These are phyloP conservation scores for Hordeum marinum DNA, from an alignment of 176 grass and related monocot species.

Conservation along the genomic window DNA sequence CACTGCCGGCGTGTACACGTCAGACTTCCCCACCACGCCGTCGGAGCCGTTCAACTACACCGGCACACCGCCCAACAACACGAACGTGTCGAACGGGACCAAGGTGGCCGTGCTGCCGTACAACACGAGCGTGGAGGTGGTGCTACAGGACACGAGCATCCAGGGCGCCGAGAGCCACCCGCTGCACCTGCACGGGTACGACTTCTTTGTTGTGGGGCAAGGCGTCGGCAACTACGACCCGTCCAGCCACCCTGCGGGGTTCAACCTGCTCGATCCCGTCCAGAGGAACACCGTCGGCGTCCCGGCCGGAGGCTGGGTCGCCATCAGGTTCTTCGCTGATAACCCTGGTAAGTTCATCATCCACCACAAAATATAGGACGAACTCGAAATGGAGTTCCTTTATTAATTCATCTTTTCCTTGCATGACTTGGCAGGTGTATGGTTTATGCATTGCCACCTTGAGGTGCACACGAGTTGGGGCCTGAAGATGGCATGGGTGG, in stretches of 20 bases:
- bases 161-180: constrained; percentile 68
- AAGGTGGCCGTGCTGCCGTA: constrained; percentile 54
- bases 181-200: constrained; percentile 65
- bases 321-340: constrained; percentile 68
- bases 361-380: neutral
- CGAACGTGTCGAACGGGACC: constrained; percentile 56
- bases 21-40: constrained; percentile 52
- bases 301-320: constrained; percentile 63
- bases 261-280: constrained; percentile 63
- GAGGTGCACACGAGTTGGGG: constrained; percentile 81
- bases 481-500: constrained; percentile 71
- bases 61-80: constrained; percentile 77
- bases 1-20: constrained; percentile 42
- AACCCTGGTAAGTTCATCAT: constrained; percentile 50
- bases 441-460: constrained; percentile 74
- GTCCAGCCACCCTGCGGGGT: constrained; percentile 17
- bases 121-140: constrained; percentile 72
- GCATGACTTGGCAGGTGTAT: constrained; percentile 37
- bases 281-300: constrained; percentile 70
- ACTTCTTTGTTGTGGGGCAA: constrained; percentile 63
- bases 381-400: neutral
- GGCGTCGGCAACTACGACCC: constrained; percentile 63
- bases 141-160: constrained; percentile 74
- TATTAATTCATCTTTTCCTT: neutral
- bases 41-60: constrained; percentile 71